phyloP scores from a whole-genome alignment of 345 rosid genomes.

The Erysimum cheiranthoides region DNA sequence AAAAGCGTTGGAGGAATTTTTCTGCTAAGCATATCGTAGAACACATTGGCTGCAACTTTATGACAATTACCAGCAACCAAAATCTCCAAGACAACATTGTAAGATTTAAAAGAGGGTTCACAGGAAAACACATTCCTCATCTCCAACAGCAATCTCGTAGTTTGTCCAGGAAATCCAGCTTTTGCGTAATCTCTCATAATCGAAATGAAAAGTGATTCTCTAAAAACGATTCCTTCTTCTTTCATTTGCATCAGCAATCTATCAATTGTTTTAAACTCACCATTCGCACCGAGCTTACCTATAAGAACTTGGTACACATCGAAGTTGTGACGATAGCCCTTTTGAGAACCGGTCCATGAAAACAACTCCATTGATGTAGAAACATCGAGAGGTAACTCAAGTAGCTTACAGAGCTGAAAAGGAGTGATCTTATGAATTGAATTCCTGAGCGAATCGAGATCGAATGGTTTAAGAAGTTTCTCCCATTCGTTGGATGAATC shows the following conservation, averaged over 20 bases:
- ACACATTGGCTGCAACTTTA: conserved; percentile 71
- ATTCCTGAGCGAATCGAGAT: conserved; percentile 63
- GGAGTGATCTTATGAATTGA: conserved; percentile 61
- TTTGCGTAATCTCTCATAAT: conserved; percentile 74
- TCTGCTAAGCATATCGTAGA: conserved; percentile 79
- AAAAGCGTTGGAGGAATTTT: conserved; percentile 70
- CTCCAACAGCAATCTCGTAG: conserved; percentile 76
- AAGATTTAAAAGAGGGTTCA: conserved; percentile 70
- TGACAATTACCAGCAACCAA: conserved; percentile 64
- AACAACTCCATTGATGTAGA: conserved; percentile 68
- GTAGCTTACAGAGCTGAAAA: conserved; percentile 63
- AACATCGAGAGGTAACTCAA: conserved; percentile 72
- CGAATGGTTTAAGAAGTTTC: conserved; percentile 80
- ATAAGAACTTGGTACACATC: conserved; percentile 67
- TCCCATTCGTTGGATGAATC: conserved; percentile 74
- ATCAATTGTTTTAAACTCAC: conserved; percentile 70
- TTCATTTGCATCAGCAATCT: conserved; percentile 72
- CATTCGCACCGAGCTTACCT: conserved; percentile 68
- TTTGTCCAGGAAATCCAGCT: conserved; percentile 80
- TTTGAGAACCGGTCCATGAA: conserved; percentile 69
- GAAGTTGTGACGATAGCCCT: conserved; percentile 67
- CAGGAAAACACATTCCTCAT: conserved; percentile 67
- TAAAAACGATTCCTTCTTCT: conserved; percentile 69
- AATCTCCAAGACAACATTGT: conserved; percentile 71
- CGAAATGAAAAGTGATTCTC: conserved; percentile 71